Base-by-base conservation (phyloP, 176 grass and related monocot species). In the Paspalum vaginatum region DNA sequence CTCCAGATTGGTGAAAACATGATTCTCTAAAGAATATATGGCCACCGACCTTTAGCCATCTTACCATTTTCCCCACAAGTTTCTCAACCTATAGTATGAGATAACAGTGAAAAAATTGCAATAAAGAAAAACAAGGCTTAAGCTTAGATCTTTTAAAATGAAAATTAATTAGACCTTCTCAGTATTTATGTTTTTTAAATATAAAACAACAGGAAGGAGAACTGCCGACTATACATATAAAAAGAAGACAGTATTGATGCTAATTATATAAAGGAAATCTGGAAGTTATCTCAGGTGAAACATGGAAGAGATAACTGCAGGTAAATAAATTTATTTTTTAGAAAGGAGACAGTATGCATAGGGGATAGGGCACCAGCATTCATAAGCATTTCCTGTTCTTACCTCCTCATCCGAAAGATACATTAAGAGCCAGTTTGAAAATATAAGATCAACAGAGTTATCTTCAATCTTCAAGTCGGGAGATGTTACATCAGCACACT, bases 391-490 rank as follows among this genome's bases (percentile, higher is more conserved):
- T 21, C 43, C 21, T 15, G 57, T 60, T 57, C 38, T 76, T 89
- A 99, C 97, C 97, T 99, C 97, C 75, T 87, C 79, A 88, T 99
- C 97, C 22, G 91, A 91, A 76, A 95, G 93, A 84, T 99, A 95
- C 93, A 99, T 99, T 48, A 99, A 68, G 25, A 99, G 72, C 93
- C 93, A 99, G 82, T 99, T 99, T 65, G 97, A 99, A 75, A 99
- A 99, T 73, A 99, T 91, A 18, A 99, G 76, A 89, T 99, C 97
- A 41, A 99, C 61, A 27, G 88, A 99, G 59, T 93, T 90, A 67
- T 74, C 88, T 78, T 93, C 85, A 67, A 99, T 90, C 68, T 56
- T 74, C 76, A 99, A 83, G 27, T 90, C 73, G 38, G 86, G 68
- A 82, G 93, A 91, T 11, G 91, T 93, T n/a, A 99, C 93, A 79